These are phyloP conservation scores for Lentinus brumalis DNA, from an alignment of 768 basidiomycete genomes.

Conservation along the genomic window DNA sequence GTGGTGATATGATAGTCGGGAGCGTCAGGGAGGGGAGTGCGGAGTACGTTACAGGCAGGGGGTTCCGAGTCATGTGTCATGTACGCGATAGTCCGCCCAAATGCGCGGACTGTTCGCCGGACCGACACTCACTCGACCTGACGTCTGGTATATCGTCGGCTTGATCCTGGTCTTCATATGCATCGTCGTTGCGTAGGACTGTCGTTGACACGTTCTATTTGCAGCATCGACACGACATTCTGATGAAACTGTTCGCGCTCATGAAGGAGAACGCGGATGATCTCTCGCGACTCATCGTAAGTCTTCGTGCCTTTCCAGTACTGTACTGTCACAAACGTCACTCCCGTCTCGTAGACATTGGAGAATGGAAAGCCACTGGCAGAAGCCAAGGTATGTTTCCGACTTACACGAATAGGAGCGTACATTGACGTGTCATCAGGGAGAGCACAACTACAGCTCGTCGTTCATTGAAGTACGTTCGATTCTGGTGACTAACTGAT, in stretches of 20 bases:
- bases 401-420: not conserved
- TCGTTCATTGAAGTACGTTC: constrained; percentile 75
- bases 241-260: constrained; percentile 75
- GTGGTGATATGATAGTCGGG: too few relatives aligned
- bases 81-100: too few relatives aligned
- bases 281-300: constrained; percentile 80
- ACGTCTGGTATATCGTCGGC: too few relatives aligned
- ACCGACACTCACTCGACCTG: too few relatives aligned
- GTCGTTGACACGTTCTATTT: not conserved
- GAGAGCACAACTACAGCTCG: constrained; percentile 83
- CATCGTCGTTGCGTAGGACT: too few relatives aligned
- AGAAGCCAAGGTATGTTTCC: constrained; percentile 67
- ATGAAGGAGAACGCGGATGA: constrained; percentile 89
- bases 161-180: too few relatives aligned
- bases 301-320: constrained; percentile 27
- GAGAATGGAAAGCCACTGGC: constrained; percentile 94
- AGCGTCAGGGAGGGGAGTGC: too few relatives aligned
- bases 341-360: constrained; percentile 57
- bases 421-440: constrained; percentile 39
- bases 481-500: constrained; percentile 21
- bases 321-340: not conserved
- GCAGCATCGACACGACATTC: constrained; percentile 80
- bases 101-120: too few relatives aligned
- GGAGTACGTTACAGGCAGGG: too few relatives aligned
- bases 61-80: too few relatives aligned